Evolutionary conservation across 2,329 filamentous ascomycete species (phyloP).

Genomic region (Nothophoma quercina): DNA sequence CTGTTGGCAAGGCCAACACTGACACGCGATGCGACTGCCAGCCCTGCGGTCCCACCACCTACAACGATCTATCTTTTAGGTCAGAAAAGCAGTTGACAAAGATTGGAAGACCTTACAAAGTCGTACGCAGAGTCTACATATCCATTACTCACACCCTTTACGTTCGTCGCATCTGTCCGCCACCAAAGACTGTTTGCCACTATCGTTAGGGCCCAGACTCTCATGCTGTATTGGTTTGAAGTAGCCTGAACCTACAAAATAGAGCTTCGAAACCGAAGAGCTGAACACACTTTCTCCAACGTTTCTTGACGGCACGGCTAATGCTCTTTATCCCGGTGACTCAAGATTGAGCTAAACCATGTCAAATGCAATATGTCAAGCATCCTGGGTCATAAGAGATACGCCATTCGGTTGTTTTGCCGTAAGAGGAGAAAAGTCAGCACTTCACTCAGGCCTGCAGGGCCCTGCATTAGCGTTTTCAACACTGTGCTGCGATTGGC

Average conservation of each 20-base stretch:
- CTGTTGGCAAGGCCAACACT: slow-evolving; percentile 38
- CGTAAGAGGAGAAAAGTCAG: neutral
- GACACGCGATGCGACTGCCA: slow-evolving; percentile 43
- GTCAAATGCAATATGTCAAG: slow-evolving; percentile 4
- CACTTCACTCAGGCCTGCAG: slow-evolving; percentile 2
- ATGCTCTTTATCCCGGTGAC: neutral
- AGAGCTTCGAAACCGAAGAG: too few relatives aligned
- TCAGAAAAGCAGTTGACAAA: neutral
- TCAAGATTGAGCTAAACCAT: neutral
- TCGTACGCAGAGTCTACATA: slow-evolving; percentile 4
- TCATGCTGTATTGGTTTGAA: neutral
- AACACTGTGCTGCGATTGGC: neutral
- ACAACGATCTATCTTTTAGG: slow-evolving; percentile 21
- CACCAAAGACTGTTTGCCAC: neutral
- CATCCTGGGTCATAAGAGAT: slow-evolving; percentile 4
- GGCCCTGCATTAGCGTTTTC: neutral
- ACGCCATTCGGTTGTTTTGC: slow-evolving; percentile 3
- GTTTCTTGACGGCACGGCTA: neutral
- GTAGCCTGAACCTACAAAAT: neutral
- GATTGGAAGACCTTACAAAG: neutral
- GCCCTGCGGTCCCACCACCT: slow-evolving; percentile 39
- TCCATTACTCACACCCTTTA: too few relatives aligned
- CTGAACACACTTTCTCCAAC: neutral
- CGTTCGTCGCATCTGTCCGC: neutral
- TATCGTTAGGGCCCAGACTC: slow-evolving; percentile 1